Evolutionary conservation across 371 early-diverging fungal genomes (phyloP).

Genomic region (Mortierella sp.): DNA sequence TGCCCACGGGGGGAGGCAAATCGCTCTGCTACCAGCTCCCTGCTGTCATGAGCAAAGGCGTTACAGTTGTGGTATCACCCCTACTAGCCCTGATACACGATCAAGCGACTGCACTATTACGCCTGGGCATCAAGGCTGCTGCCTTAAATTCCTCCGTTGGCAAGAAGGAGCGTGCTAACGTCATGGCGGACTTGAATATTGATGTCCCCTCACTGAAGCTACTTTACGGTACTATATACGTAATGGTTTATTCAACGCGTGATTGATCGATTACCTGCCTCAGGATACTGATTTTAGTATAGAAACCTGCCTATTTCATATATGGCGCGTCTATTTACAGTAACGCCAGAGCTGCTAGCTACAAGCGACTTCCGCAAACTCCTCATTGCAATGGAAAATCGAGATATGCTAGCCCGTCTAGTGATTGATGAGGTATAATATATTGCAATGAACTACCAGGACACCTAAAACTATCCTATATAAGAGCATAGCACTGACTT

Average conservation of each 20-base stretch:
- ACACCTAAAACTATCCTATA: too few species aligned
- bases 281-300: not conserved
- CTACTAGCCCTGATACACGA: slow-evolving; percentile 90
- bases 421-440: slow-evolving; percentile 84
- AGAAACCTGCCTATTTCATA: not conserved
- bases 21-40: slow-evolving; percentile 91
- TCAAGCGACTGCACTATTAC: slow-evolving; percentile 79
- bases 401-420: slow-evolving; percentile 71
- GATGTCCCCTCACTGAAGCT: slow-evolving; percentile 58
- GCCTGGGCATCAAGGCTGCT: slow-evolving; percentile 74
- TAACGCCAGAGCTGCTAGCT: slow-evolving; percentile 91
- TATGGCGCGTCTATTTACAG: slow-evolving; percentile 28
- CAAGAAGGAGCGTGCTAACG: slow-evolving; percentile 52
- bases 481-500: not conserved
- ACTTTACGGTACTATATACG: slow-evolving; percentile 65
- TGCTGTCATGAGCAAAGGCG: slow-evolving; percentile 76
- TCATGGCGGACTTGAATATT: slow-evolving; percentile 22
- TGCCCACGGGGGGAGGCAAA: slow-evolving; percentile 95
- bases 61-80: slow-evolving; percentile 90
- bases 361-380: slow-evolving; percentile 69
- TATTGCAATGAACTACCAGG: not conserved
- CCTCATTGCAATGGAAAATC: slow-evolving; percentile 63
- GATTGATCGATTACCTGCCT: not conserved
- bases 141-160: slow-evolving; percentile 71
- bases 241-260: not conserved